These are phyloP conservation scores for Mesotaenium endlicherianum DNA, from an alignment of 139 green algal genomes.

Conservation along the genomic window DNA sequence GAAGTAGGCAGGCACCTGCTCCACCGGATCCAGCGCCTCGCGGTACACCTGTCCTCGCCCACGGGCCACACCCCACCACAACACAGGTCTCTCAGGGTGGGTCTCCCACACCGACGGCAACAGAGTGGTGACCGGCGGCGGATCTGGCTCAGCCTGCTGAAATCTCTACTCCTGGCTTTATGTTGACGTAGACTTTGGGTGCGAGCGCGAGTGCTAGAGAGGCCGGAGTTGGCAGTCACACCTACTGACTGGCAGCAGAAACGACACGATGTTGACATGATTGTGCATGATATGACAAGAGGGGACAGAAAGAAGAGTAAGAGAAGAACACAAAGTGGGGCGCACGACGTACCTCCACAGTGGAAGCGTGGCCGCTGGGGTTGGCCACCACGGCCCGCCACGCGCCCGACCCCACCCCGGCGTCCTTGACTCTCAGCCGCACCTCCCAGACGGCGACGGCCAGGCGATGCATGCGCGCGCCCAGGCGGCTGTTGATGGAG, in stretches of 20 bases:
- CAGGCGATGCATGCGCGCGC: constrained; percentile 50
- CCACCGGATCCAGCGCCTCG: constrained; percentile 57
- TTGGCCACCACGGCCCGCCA: constrained; percentile 82
- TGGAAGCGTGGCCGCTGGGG: constrained; percentile 68
- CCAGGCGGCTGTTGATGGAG: background rate
- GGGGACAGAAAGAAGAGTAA: background rate
- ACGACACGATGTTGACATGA: too few species aligned
- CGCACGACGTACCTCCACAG: constrained; percentile 46
- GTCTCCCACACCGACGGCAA: too few species aligned
- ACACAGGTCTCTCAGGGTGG: too few species aligned
- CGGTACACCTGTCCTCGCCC: constrained; percentile 87
- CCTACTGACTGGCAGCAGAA: too few species aligned
- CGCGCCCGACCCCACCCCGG: constrained; percentile 48
- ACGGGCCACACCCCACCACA: too few species aligned
- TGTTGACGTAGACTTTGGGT: too few species aligned
- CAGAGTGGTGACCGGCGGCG: too few species aligned
- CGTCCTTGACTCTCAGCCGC: constrained; percentile 59
- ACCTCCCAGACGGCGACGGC: constrained; percentile 82
- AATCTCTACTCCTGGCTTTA: too few species aligned
- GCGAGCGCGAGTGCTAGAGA: too few species aligned
- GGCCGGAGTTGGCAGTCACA: too few species aligned
- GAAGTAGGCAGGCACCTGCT: constrained; percentile 26
- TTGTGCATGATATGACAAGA: too few species aligned
- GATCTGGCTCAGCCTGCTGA: too few species aligned
- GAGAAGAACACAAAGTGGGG: background rate